Percentiles rank a stretch among this genome's conserved stretches.
These are phyloP conservation scores for Pseudogymnoascus sp. DNA, from an alignment of 2,329 filamentous ascomycete genomes.

Conservation along the genomic window DNA sequence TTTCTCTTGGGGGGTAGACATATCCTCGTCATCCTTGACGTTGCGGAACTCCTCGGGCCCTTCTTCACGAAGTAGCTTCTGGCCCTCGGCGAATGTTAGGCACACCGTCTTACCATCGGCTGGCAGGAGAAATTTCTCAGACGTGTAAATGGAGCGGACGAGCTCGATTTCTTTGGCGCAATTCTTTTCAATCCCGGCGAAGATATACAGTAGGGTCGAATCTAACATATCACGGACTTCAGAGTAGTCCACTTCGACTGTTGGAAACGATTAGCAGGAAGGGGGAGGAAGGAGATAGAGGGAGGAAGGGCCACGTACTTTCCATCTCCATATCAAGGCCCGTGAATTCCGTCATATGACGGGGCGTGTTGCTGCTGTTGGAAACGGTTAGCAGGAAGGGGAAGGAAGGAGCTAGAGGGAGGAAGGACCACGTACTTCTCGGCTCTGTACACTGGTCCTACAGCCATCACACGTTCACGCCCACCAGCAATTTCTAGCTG, in stretches of 20 bases:
- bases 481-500: slow-evolving; percentile 77
- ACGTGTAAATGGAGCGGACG: slow-evolving; percentile 65
- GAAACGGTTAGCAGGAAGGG: no score
- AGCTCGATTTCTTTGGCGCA: slow-evolving; percentile 66
- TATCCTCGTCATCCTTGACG: slow-evolving; percentile 68
- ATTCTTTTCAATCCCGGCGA: slow-evolving; percentile 55
- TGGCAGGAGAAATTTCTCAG: slow-evolving; percentile 68
- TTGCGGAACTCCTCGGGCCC: slow-evolving; percentile 59
- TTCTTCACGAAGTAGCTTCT: slow-evolving; percentile 67
- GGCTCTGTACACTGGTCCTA: slow-evolving; percentile 75
- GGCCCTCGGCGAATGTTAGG: slow-evolving; percentile 69
- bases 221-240: slow-evolving; percentile 56
- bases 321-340: slow-evolving; percentile 89
- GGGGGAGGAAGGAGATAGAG: no score
- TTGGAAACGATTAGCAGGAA: no score
- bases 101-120: slow-evolving; percentile 66
- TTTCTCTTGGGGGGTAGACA: slow-evolving; percentile 75
- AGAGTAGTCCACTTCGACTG: slow-evolving; percentile 61
- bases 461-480: slow-evolving; percentile 65
- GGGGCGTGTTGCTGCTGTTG: slow-evolving; percentile 43
- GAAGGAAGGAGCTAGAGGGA: no score
- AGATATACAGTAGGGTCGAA: slow-evolving; percentile 52
- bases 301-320: slow-evolving; percentile 27
- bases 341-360: slow-evolving; percentile 83
- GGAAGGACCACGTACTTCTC: slow-evolving; percentile 47